Evolutionary conservation across 2,329 filamentous ascomycete genomes (phyloP), one percentile per base, ranked within the genome.

Genomic region (Neonectria ditissima): DNA sequence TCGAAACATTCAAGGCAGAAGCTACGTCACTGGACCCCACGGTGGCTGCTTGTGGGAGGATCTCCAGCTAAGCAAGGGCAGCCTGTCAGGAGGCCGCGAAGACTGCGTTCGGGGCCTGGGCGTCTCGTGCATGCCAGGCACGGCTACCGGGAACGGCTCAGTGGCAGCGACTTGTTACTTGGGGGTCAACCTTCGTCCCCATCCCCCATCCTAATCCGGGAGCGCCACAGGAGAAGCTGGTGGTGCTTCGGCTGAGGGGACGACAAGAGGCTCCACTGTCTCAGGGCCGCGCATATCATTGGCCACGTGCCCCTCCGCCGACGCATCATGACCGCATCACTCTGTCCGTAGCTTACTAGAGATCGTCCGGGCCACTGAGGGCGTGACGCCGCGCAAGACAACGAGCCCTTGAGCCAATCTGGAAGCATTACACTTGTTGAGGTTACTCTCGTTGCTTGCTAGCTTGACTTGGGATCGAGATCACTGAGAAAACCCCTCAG

Each of bases 311-410:
- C 5, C 11, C n/a, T 39, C 18, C 26, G 18, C 41, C 30, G 22
- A 65, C 55, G 69, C 65, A 54, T 24, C 52, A 73, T 73, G 71
- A 73, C 68, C 59, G 53, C 70, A 73, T 61, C 56, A 73, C 69
- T 73, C 44, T 69, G 1, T 47, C 22, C 30, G 51, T 43, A 37
- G 66, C 59, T 62, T 28, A 47, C 53, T 53, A 63, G 50, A 16
- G 32, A 34, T 34, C 45, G 47, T 43, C 30, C 50, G 39, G 56
- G 37, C 45, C 51, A 58, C 28, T 63, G 4, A 50, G 37, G 24
- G 18, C 48, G 20, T 20, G 48, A 22, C 22, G 20, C 50, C 14
- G 55, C 60, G 61, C 45, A 44, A 26, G 24, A 26, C 47, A 20
- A 52, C 63, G 55, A 59, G 59, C 45, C 26, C 4, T 34, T 39